Base-by-base conservation (phyloP, 129 eudicot genomes). In the Flaveria linearis region DNA sequence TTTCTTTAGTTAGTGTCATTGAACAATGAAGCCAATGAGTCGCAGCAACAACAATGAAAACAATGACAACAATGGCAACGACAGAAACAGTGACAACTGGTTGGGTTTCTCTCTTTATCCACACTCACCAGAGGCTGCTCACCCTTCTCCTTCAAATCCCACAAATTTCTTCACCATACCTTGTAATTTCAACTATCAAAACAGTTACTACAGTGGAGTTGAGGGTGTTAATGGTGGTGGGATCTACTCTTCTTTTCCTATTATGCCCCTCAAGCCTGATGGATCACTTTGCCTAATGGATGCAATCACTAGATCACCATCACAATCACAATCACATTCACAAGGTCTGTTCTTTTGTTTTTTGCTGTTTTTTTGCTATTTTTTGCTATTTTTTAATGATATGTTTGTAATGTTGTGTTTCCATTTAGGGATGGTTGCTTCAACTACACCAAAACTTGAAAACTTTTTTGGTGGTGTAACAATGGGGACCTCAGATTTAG, bases 401-500 rank as follows among this genome's bases (percentile, higher is more conserved):
- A 60, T 80, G 50, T 63, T 15, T 1, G 20, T 53, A 22, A 62
- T 20, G 42, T 17, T 17, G 62, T 56, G 62, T 56, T 56, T 56
- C 62, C 76, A 60, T 67, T 78, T 78, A 88, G 90, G 90, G 60
- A 82, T 88, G 82, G 75, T 81, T 43, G 77, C 61, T 68, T 46
- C 91, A 69, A 86, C 86, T 77, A 60, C 82, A 22, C 98, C 98
- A 81, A 93, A 93, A 84, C 91, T 90, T 47, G 98, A 90, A 71
- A 92, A 90, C 80, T 93, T 93, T 87, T 90, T 93, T 75, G 96
- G 97, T 14, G 92, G 86, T 73, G 86, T 87, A 86, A 82, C 90
- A 74, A 82, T 83, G 88, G 92, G 88, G 87, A 22, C 93, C 88
- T 82, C 87, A 77, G 84, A 83, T 46, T 88, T 80, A 73, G 87